A percentile compares a stretch with the other conserved stretches of the same genome.
These are phyloP conservation scores for Zygosaccharomyces pseudobailii DNA, from an alignment of 1,139 yeast genomes.

Conservation along the genomic window DNA sequence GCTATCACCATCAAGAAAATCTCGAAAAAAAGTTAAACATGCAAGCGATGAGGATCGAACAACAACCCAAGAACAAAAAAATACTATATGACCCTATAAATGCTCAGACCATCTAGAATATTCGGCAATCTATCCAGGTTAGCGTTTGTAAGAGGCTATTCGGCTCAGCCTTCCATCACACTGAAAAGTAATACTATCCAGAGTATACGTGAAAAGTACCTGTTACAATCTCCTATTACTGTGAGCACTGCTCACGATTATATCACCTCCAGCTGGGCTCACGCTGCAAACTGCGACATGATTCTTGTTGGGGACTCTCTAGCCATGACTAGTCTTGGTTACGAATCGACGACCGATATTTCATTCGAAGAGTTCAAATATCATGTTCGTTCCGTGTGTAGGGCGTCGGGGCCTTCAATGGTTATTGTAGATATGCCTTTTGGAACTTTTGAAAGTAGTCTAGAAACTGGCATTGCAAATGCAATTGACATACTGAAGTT, in stretches of 20 bases:
- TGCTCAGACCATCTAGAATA: neutral
- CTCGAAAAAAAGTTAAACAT: neutral
- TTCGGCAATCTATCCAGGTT: neutral
- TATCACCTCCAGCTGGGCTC: conserved; percentile 70
- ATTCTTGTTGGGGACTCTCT: conserved; percentile 86
- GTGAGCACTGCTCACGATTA: conserved; percentile 86
- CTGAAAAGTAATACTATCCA: conserved; percentile 18
- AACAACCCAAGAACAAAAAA: neutral
- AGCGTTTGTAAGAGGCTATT: conserved; percentile 8
- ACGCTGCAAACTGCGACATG: conserved; percentile 62
- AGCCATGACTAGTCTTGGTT: conserved; percentile 88
- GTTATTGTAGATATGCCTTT: conserved; percentile 84
- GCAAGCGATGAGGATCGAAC: neutral
- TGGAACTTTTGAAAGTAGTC: conserved; percentile 71
- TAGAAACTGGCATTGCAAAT: conserved; percentile 59
- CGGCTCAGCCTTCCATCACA: conserved; percentile 11
- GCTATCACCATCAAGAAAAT: neutral
- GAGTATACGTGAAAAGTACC: conserved; percentile 22
- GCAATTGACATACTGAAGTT: conserved; percentile 58
- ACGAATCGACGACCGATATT: conserved; percentile 68
- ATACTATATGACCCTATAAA: neutral
- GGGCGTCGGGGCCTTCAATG: conserved; percentile 65
- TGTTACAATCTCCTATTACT: conserved; percentile 40
- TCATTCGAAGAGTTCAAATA: conserved; percentile 67
- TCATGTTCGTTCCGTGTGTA: conserved; percentile 67